Evolutionary conservation across 108 stramenopile species (phyloP), one percentile per base, ranked within the genome.

Genomic region (Skeletonema marinoi): DNA sequence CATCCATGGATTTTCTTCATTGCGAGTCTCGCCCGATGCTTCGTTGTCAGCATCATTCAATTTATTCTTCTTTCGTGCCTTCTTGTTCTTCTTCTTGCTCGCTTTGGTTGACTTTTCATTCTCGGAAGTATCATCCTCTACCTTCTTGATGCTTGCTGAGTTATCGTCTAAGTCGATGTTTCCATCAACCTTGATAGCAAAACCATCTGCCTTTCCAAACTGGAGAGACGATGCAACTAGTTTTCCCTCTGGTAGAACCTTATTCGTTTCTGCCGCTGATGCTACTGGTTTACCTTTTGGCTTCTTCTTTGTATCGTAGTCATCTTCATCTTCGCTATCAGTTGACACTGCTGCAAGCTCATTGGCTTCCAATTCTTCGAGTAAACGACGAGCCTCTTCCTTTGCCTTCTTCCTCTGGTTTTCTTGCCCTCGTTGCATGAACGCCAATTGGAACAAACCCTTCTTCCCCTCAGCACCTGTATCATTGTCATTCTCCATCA

Each of bases 381-480:
- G 73, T 12, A 99, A 74, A 67, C 79, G 66, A 30, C 93, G 84
- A 0, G 96, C 94, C 70, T 99, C 97, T 60, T 96, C 89, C 60
- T 90, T 90, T 13, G 97, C 97, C 30, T 78, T 73, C 25, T 82
- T 89, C 36, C 95, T 74, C 71, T 98, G 97, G 39, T 81, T 82
- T 81, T 97, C 83, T 73, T 95, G 74, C 32, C 96, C 97, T 63
- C 85, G 85, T 83, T 97, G 88, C 98, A 99, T 99, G 81, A 99
- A 99, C 3, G 90, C 89, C 69, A 99, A 83, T 50, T 96, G 83
- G 73, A 98, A 94, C 19, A 99, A 78, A 8, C 94, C 92, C 68
- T 79, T 90, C 54, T 90, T 90, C 6, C 90, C 81, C 29, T 41
- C 82, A 19, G 63, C 69, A 29, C 78, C 63, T 35, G 80, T 80